A percentile compares a stretch with the other conserved stretches of the same genome.
Conservation (phyloP, 495 filamentous ascomycete genomes). For the Trichoderma orchidacearum region DNA sequence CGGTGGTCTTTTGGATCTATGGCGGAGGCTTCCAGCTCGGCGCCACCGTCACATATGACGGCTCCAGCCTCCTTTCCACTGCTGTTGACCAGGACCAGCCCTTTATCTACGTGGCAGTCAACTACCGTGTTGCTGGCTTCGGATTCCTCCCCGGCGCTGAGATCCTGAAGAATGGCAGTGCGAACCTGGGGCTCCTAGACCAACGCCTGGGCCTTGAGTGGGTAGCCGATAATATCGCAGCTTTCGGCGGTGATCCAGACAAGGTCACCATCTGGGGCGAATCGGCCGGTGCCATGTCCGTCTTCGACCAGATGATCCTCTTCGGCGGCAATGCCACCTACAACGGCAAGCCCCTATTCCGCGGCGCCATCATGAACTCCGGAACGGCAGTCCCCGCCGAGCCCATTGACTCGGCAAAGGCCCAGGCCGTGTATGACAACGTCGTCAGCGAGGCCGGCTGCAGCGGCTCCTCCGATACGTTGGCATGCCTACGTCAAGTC, state of each 20-base stretch:
- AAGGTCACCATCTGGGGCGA: conserved; percentile 65
- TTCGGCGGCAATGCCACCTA: conserved; percentile 57
- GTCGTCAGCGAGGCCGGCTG: conserved; percentile 51
- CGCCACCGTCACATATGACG: conserved; percentile 45
- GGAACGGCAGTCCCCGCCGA: conserved; percentile 51
- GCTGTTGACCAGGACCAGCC: conserved; percentile 44
- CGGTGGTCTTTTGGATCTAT: conserved; percentile 64
- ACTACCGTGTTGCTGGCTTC: conserved; percentile 48
- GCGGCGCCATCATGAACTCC: conserved; percentile 59
- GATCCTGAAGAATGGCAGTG: conserved; percentile 47
- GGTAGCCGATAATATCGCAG: conserved; percentile 50
- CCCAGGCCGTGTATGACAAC: conserved; percentile 47
- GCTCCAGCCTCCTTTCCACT: conserved; percentile 31
- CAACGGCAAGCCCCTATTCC: conserved; percentile 57
- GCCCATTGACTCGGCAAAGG: conserved; percentile 47
- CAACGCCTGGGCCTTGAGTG: conserved; percentile 52
- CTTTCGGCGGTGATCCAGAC: conserved; percentile 52
- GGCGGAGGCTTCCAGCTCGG: conserved; percentile 50
- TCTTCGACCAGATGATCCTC: conserved; percentile 54
- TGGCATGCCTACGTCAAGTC: conserved; percentile 46
- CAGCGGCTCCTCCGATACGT: conserved; percentile 34
- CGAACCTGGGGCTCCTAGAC: conserved; percentile 50
- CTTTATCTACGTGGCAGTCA: conserved; percentile 47
- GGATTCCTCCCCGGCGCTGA: conserved; percentile 50
- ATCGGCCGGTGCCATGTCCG: conserved; percentile 58